A percentile compares a stretch with the other conserved stretches of the same genome.
Evolutionary conservation across 2,329 filamentous ascomycete species (phyloP).

Genomic region (Nigrospora sphaerica): DNA sequence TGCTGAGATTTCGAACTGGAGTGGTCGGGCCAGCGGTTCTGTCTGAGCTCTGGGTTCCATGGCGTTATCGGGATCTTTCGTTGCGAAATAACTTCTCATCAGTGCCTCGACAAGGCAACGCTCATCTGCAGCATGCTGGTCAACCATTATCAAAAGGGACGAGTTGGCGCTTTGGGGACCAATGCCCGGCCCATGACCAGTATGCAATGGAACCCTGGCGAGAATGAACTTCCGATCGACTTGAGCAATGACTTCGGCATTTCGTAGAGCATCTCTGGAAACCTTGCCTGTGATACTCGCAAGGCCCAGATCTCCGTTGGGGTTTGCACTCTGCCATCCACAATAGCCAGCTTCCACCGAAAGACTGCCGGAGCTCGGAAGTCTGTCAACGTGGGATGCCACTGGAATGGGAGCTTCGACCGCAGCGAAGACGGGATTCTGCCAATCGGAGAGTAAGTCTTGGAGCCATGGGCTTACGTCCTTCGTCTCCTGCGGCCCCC

Average conservation of each 20-base stretch:
- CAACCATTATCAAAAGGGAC: slow-evolving; percentile 62
- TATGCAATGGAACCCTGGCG: slow-evolving; percentile 41
- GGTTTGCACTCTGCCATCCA: too few relatives aligned
- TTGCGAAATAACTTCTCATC: slow-evolving; percentile 45
- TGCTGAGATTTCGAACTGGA: slow-evolving; percentile 58
- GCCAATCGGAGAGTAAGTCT: slow-evolving; percentile 56
- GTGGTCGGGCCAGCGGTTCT: slow-evolving; percentile 38
- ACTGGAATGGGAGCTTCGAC: slow-evolving; percentile 37
- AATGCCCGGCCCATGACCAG: neutral
- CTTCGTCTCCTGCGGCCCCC: neutral
- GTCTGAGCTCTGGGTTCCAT: slow-evolving; percentile 16
- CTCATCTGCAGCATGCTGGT: slow-evolving; percentile 95
- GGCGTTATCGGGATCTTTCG: neutral
- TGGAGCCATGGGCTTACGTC: slow-evolving; percentile 45
- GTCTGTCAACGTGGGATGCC: slow-evolving; percentile 19
- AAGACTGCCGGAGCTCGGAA: neutral
- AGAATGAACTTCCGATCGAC: slow-evolving; percentile 89
- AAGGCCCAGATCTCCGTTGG: slow-evolving; percentile 7
- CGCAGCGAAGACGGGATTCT: slow-evolving; percentile 67
- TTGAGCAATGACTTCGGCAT: slow-evolving; percentile 66
- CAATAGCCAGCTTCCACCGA: too few relatives aligned
- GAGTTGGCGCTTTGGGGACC: neutral
- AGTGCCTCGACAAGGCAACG: slow-evolving; percentile 72
- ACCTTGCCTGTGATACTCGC: slow-evolving; percentile 36
- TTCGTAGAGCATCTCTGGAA: slow-evolving; percentile 52